phyloP scores from a whole-genome alignment of 208 protist genomes.

The Acanthamoeba sp. region DNA sequence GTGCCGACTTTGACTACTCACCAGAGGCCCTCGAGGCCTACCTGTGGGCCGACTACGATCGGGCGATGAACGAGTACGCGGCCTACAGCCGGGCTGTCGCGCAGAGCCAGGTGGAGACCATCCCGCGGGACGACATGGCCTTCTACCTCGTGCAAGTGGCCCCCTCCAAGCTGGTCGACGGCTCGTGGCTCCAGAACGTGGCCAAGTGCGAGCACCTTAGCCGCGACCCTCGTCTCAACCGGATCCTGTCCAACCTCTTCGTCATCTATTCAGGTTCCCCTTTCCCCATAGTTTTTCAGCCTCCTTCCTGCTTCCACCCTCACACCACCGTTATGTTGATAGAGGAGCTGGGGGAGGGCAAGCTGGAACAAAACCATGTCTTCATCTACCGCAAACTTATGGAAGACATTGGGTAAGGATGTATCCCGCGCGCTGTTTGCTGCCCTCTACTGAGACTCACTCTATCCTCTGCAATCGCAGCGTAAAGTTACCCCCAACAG shows the following conservation, averaged over 20 bases:
- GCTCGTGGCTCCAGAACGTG: constrained; percentile 62
- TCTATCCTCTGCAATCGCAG: not conserved
- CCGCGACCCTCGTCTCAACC: not conserved
- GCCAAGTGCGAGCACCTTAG: not conserved
- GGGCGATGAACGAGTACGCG: not conserved
- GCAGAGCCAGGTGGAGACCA: not conserved
- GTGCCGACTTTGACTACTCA: constrained; percentile 11
- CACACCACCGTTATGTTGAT: not conserved
- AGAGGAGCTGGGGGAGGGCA: constrained; percentile 69
- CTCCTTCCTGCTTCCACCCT: too few species aligned
- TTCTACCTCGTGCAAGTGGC: constrained; percentile 46
- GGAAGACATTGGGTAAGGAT: not conserved
- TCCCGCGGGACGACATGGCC: constrained; percentile 59
- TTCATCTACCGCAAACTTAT: constrained; percentile 24
- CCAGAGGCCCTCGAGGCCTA: not conserved
- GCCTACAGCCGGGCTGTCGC: not conserved
- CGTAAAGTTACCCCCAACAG: not conserved
- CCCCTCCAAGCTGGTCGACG: constrained; percentile 53
- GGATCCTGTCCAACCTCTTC: constrained; percentile 27
- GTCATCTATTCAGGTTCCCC: not conserved
- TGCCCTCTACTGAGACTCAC: not conserved
- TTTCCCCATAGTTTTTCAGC: too few species aligned
- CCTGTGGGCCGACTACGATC: constrained; percentile 25
- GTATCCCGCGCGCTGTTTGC: too few species aligned
- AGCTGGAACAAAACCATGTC: constrained; percentile 65